These are phyloP conservation scores for Waltiozyma sp. DNA, from an alignment of 1,139 yeast genomes.

Conservation along the genomic window DNA sequence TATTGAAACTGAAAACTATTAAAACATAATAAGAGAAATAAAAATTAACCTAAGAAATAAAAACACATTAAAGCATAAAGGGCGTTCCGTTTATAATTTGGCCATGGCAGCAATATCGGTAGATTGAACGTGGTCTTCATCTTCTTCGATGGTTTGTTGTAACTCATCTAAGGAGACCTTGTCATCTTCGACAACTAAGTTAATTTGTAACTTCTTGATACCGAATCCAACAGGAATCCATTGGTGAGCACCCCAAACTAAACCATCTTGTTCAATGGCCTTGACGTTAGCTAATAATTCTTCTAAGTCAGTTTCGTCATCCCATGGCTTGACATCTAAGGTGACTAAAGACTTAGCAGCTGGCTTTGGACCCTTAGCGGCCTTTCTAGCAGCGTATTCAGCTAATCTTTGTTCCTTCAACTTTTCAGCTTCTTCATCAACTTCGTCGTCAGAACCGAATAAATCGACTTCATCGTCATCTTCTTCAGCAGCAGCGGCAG, in stretches of 20 bases:
- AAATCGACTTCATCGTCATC: constrained; percentile 92
- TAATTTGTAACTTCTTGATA: constrained; percentile 97
- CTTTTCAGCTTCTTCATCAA: constrained; percentile 93
- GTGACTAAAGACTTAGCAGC: constrained; percentile 98
- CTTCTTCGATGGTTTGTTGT: constrained; percentile 78
- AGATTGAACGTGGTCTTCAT: constrained; percentile 98
- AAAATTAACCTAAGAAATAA: background rate
- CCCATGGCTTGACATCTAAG: constrained; percentile 98
- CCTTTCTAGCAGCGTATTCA: constrained; percentile 96
- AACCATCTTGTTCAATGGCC: constrained; percentile 80
- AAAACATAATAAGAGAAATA: background rate
- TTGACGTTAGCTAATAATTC: constrained; percentile 80
- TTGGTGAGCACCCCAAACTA: constrained; percentile 97
- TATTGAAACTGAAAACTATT: background rate
- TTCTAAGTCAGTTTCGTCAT: constrained; percentile 94
- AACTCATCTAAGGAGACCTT: constrained; percentile 89
- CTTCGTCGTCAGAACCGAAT: constrained; percentile 85
- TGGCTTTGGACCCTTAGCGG: constrained; percentile 93
- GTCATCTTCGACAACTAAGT: constrained; percentile 95
- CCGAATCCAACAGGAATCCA: constrained; percentile 98
- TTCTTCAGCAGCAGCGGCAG: constrained; percentile 69
- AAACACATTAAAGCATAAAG: background rate
- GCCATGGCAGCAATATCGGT: constrained; percentile 97
- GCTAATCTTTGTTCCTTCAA: constrained; percentile 95
- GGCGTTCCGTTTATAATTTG: constrained; percentile 55